Percentiles rank a stretch among this genome's conserved stretches.
Evolutionary conservation across 2,329 filamentous ascomycete genomes (phyloP).

Genomic region (Aspergillus alliaceus): DNA sequence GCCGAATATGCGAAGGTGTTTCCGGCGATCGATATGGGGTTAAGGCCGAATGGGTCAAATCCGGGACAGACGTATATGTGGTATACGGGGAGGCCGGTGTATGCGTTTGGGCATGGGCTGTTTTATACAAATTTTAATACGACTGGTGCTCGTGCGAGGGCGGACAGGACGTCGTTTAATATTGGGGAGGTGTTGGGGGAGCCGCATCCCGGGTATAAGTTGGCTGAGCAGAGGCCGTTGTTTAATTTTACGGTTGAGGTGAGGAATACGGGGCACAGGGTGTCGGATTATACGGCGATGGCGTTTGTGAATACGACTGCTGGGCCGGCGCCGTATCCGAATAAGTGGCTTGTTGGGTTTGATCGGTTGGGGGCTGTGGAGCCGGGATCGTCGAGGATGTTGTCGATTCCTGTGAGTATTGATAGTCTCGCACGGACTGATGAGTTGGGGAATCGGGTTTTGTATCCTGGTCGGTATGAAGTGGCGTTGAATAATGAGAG

Average conservation of each 20-base stretch:
- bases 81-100: constrained; percentile 42
- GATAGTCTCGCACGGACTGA: constrained; percentile 41
- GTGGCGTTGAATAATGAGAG: constrained; percentile 43
- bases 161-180: constrained; percentile 25
- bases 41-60: constrained; percentile 38
- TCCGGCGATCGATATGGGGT: constrained; percentile 42
- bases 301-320: constrained; percentile 40
- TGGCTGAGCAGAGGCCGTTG: constrained; percentile 39
- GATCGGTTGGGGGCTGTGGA: constrained; percentile 31
- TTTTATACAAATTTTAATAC: constrained; percentile 45
- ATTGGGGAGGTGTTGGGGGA: constrained; percentile 36
- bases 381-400: constrained; percentile 22
- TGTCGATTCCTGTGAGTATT: constrained; percentile 38
- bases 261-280: constrained; percentile 35
- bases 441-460: constrained; percentile 36
- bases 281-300: constrained; percentile 45
- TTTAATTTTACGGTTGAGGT: constrained; percentile 37
- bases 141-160: constrained; percentile 1
- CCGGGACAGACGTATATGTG: constrained; percentile 49
- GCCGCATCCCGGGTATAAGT: constrained; percentile 23
- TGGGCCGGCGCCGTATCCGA: constrained; percentile 43
- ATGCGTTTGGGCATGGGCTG: constrained; percentile 45
- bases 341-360: constrained; percentile 45
- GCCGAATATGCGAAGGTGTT: constrained; percentile 44
- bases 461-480: constrained; percentile 45